Base-by-base conservation (phyloP, 345 rosid species). In the Ricinus communis region DNA sequence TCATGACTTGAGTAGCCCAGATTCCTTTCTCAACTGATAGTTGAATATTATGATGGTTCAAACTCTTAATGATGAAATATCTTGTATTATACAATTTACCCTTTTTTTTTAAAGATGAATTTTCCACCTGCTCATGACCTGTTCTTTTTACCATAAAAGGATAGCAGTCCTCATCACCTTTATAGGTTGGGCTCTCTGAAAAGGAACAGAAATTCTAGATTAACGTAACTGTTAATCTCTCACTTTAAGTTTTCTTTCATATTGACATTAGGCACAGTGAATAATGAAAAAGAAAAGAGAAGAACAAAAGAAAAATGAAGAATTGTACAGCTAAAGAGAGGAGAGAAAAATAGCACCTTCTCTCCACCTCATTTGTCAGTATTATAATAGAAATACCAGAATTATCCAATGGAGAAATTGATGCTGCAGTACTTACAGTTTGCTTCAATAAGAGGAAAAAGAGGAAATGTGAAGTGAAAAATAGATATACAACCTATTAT, bases 1-100 rank as follows among this genome's bases (percentile, higher is more conserved):
- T 94, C 97, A 90, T 91, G 66, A 94, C 97, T 82, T 94, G 97
- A 78, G 98, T 94, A 73, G 98, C 98, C 98, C 97, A 94, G 65
- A 91, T 87, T 67, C 94, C 98, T 79, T 75, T 90, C 77, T 88
- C 88, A 13, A 91, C 74, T 53, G 98, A 90, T 33, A 83, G 83
- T 82, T 80, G 94, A 78, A 94, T 82, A 70, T 94, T 94, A 28
- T 88, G 82, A 78, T 87, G 87, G 71, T 88, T 91, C 76, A 94
- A 85, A 86, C 98, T 94, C 84, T 94, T 94, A 87, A 91, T 91
- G 79, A 94, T 84, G 82, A 94, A 94, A 77, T 91, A 94, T 79
- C 93, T 90, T 66, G 93, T 85, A 63, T 82, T 80, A 72, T 79
- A 85, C 59, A 77, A 72, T 77, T 78, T 82, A 69, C 72, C 74